Percentiles rank a stretch among this genome's conserved stretches.
Conservation (phyloP, 73 alveolate species). For the Breviolum minutum region DNA sequence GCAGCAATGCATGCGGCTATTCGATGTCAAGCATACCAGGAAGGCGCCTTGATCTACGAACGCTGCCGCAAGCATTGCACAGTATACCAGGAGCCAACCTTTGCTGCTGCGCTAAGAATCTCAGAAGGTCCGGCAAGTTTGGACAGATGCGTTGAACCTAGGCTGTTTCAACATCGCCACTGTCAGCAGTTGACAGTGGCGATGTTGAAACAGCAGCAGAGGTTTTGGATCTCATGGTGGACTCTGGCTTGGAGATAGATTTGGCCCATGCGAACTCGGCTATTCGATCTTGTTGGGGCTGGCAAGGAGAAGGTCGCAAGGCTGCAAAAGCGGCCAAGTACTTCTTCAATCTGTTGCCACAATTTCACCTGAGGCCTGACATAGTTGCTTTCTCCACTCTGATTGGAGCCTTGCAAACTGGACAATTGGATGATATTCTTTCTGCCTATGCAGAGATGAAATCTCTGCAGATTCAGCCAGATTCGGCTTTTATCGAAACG, state of each 20-base stretch:
- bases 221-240: slow-evolving; percentile 6
- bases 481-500: background rate
- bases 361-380: background rate
- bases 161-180: too few species aligned
- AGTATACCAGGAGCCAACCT: background rate
- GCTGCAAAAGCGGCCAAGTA: slow-evolving; percentile 23
- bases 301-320: background rate
- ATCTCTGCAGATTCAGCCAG: background rate
- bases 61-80: background rate
- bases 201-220: slow-evolving; percentile 9
- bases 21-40: background rate
- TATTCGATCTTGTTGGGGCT: slow-evolving; percentile 22
- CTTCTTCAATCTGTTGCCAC: background rate
- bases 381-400: background rate
- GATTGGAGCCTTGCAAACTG: background rate
- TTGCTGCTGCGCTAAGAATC: background rate
- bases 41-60: background rate
- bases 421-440: background rate
- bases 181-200: background rate
- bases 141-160: background rate
- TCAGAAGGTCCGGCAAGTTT: background rate
- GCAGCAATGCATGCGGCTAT: slow-evolving; percentile 3
- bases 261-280: background rate
- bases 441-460: background rate
- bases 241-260: background rate